A percentile compares a stretch with the other conserved stretches of the same genome.
phyloP scores from a whole-genome alignment of 108 stramenopile genomes.

The Cyclostephanos invisitatus region DNA sequence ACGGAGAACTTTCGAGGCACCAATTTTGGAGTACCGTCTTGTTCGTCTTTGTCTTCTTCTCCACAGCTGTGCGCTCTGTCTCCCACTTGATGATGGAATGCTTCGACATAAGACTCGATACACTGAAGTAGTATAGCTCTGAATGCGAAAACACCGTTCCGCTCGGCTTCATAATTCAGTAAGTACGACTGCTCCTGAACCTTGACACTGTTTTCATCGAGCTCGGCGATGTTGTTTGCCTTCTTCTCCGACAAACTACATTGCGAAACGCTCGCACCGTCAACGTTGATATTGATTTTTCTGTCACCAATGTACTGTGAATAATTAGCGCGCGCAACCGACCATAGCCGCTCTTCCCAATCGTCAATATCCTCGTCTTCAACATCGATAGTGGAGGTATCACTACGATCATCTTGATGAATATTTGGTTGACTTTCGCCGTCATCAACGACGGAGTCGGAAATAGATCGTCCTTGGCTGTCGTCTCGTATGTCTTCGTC shows the following conservation, averaged over 20 bases:
- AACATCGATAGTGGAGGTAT: constrained; percentile 31
- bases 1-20: constrained; percentile 17
- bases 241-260: constrained; percentile 1
- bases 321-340: constrained; percentile 41
- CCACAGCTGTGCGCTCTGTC: neutral
- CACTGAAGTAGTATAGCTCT: constrained; percentile 37
- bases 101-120: constrained; percentile 33
- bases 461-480: neutral
- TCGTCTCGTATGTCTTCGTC: constrained; percentile 14
- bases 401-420: constrained; percentile 8
- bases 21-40: neutral
- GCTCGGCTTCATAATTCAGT: constrained; percentile 25
- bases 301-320: constrained; percentile 17
- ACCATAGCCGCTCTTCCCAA: constrained; percentile 52
- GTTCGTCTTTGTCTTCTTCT: neutral
- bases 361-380: constrained; percentile 39
- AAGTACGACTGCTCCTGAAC: constrained; percentile 35
- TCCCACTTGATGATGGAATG: constrained; percentile 28
- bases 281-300: neutral
- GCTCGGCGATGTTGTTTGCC: neutral
- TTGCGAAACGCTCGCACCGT: neutral
- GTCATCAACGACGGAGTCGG: constrained; percentile 2
- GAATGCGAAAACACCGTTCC: constrained; percentile 34
- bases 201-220: constrained; percentile 34
- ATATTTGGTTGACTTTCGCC: neutral